phyloP scores from a whole-genome alignment of 176 grass and related monocot species.

The Aegilops speltoides region DNA sequence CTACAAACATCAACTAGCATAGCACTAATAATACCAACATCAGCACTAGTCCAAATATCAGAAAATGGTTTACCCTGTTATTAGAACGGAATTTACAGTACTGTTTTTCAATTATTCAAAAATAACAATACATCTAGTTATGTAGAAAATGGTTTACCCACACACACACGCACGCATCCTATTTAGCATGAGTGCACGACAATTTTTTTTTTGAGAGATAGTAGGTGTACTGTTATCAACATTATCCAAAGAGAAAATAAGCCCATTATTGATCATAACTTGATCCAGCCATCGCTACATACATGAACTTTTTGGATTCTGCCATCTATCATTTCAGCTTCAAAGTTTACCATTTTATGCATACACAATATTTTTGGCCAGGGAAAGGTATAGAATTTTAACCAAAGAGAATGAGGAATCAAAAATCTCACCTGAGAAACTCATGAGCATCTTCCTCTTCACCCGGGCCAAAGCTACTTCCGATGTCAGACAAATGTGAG shows the following conservation, averaged over 20 bases:
- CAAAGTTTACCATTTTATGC: no score
- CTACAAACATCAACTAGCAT: neutral
- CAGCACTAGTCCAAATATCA: neutral
- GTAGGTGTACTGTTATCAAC: no score
- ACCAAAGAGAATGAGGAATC: neutral
- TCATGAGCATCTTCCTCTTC: slow-evolving; percentile 89
- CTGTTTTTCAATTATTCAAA: neutral
- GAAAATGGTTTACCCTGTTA: neutral
- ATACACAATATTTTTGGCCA: neutral
- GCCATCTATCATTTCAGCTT: no score
- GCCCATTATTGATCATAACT: no score
- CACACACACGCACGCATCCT: neutral
- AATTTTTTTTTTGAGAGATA: neutral
- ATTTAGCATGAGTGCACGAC: neutral
- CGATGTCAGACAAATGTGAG: slow-evolving; percentile 59
- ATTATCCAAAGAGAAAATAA: no score
- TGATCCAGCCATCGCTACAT: no score
- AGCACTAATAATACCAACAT: slow-evolving; percentile 5
- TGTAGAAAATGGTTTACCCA: no score
- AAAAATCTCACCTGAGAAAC: slow-evolving; percentile 75
- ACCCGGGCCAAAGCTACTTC: slow-evolving; percentile 51
- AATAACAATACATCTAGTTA: neutral
- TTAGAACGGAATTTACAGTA: neutral
- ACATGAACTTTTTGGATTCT: no score
- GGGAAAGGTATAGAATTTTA: neutral